Evolutionary conservation across 2,329 filamentous ascomycete genomes (phyloP), one percentile per base, ranked within the genome.

Genomic region (Chrysoporthe austroafricana): DNA sequence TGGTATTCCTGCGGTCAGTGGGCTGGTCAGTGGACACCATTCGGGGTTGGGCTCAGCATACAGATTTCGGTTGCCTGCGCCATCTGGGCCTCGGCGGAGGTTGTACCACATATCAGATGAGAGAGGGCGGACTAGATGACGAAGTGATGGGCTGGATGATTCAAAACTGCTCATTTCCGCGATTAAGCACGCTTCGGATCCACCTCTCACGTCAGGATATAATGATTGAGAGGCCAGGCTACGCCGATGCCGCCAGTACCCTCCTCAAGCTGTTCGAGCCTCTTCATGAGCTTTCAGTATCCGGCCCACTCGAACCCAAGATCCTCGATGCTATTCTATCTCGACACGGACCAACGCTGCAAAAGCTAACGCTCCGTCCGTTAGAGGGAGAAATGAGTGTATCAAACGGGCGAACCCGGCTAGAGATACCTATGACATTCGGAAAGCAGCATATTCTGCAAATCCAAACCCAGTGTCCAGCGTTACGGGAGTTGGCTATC

Each of bases 201-300:
- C 46, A 46, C 4, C 11, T 67, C 9, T 0, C 9, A 1, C 57
- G 66, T 48, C 13, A 57, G 26, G 18, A 61, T 18, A 0, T 8
- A 3, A n/a, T 1, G 6, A 3, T 42, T 18, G 57, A 56, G 39
- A 62, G 36, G 34, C 48, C 66, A 0, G 4, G 62, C 4, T 64
- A 64, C 26, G 62, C 46, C 14, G 34, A 34, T 3, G 26, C 52
- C 9, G 44, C 57, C 7, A 36, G 34, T 14, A 21, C 66, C 3
- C 26, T 64, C 21, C 52, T 64, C 66, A 48, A 13, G 14, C 4
- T 42, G 16, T 36, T 68, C 16, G 48, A 62, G 18, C 62, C 66
- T 26, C 62, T 68, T 11, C 16, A 61, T 2, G 57, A 67, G 62
- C 56, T 67, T 21, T 57, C 62, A 3, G 32, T 67, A 1, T 50